Percentiles rank a stretch among this genome's conserved stretches.
These are phyloP conservation scores for Acer yangbiense DNA, from an alignment of 345 rosid species.

Conservation along the genomic window DNA sequence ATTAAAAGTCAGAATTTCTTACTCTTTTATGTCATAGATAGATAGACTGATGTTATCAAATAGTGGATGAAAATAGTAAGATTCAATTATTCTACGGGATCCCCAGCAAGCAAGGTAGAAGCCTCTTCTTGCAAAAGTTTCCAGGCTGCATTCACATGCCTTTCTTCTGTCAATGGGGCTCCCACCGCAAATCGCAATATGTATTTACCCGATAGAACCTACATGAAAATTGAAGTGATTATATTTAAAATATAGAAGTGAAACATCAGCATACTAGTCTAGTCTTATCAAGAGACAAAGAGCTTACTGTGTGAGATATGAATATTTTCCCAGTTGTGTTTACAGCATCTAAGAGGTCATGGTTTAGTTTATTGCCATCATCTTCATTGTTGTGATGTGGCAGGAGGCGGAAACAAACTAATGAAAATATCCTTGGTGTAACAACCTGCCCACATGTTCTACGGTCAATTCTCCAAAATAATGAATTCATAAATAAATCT, in stretches of 20 bases:
- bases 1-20: too few species aligned
- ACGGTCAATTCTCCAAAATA: background rate
- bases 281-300: background rate
- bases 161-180: conserved; percentile 86
- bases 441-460: conserved; percentile 52
- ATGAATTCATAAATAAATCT: background rate
- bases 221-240: conserved; percentile 15
- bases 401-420: conserved; percentile 74
- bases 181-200: conserved; percentile 78
- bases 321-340: conserved; percentile 78
- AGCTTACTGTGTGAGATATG: conserved; percentile 81
- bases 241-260: background rate
- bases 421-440: conserved; percentile 68
- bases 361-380: conserved; percentile 56
- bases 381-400: conserved; percentile 39
- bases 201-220: conserved; percentile 68
- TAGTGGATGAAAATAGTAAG: background rate
- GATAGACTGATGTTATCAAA: background rate
- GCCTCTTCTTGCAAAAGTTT: conserved; percentile 65
- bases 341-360: conserved; percentile 64
- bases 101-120: conserved; percentile 52
- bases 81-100: conserved; percentile 14
- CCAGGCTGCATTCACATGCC: conserved; percentile 84
- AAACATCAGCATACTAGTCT: background rate
- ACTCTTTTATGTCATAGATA: background rate